These are phyloP conservation scores for Penicillium sp. DNA, from an alignment of 2,329 filamentous ascomycete species.

Conservation along the genomic window DNA sequence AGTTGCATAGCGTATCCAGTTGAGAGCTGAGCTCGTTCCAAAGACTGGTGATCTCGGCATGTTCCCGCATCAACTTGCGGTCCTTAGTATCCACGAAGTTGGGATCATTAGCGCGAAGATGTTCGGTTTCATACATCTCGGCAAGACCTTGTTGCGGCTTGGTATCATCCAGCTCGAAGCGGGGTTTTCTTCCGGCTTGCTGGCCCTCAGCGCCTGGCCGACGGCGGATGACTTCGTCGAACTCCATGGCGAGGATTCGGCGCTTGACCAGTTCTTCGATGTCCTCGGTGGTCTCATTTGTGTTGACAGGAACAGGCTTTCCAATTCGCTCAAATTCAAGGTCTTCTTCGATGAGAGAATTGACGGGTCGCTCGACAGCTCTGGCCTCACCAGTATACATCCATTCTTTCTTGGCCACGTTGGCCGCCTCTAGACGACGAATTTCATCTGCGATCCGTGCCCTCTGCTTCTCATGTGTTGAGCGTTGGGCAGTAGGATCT, in stretches of 20 bases:
- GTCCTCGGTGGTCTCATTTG: conserved; percentile 76
- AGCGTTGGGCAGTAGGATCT: conserved; percentile 36
- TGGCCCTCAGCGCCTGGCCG: conserved; percentile 64
- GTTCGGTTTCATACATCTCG: conserved; percentile 89
- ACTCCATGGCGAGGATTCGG: conserved; percentile 78
- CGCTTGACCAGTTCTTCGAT: conserved; percentile 93
- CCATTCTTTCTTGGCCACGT: conserved; percentile 86
- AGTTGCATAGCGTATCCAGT: conserved; percentile 81
- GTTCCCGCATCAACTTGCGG: conserved; percentile 71
- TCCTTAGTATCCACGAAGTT: conserved; percentile 72
- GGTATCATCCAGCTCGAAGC: conserved; percentile 72
- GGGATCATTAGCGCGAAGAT: conserved; percentile 67
- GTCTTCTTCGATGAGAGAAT: conserved; percentile 88
- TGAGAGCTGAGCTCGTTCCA: conserved; percentile 74
- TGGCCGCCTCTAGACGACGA: conserved; percentile 76
- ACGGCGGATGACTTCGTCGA: conserved; percentile 80
- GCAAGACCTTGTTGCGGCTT: conserved; percentile 82
- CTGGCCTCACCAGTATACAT: conserved; percentile 78
- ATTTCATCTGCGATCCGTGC: conserved; percentile 84
- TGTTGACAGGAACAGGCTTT: conserved; percentile 90
- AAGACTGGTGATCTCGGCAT: conserved; percentile 69
- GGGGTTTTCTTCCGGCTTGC: conserved; percentile 58
- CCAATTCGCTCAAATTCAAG: conserved; percentile 91
- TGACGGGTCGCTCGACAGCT: conserved; percentile 70
- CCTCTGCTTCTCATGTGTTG: conserved; percentile 76